phyloP scores from a whole-genome alignment of 1,139 yeast genomes.

The Magnusiomyces magnusii region DNA sequence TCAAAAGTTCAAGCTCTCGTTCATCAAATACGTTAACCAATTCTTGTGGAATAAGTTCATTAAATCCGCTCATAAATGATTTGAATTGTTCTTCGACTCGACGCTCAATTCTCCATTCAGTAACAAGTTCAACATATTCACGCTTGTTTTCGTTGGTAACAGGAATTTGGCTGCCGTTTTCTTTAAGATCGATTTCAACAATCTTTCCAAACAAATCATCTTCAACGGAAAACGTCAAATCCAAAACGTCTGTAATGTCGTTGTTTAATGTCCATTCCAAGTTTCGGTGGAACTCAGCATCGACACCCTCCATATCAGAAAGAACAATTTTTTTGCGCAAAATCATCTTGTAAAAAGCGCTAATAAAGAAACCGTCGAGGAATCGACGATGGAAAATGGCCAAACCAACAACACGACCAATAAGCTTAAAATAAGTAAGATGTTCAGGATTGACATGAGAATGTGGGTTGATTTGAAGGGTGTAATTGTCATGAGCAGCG shows the following conservation, averaged over 20 bases:
- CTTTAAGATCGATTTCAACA: conserved; percentile 83
- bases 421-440: conserved; percentile 92
- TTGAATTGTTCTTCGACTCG: conserved; percentile 94
- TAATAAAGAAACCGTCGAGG: conserved; percentile 96
- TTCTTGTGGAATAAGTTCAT: conserved; percentile 95
- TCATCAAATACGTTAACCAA: conserved; percentile 94
- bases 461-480: conserved; percentile 94
- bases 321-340: conserved; percentile 86
- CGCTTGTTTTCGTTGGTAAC: conserved; percentile 92
- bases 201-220: conserved; percentile 95
- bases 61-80: conserved; percentile 95
- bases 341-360: conserved; percentile 98
- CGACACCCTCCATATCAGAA: conserved; percentile 99
- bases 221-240: conserved; percentile 87
- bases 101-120: conserved; percentile 93
- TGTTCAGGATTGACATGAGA: conserved; percentile 98
- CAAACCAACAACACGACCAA: conserved; percentile 96
- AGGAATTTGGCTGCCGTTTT: conserved; percentile 77
- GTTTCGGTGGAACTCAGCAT: conserved; percentile 91
- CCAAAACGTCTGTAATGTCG: conserved; percentile 80
- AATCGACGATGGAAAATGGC: conserved; percentile 98
- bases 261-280: conserved; percentile 94
- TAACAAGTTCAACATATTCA: conserved; percentile 89
- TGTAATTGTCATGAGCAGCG: conserved; percentile 96
- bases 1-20: conserved; percentile 88